Conservation (phyloP, 1,284 basidiomycete genomes). For the Sanguinoderma infundibulare region DNA sequence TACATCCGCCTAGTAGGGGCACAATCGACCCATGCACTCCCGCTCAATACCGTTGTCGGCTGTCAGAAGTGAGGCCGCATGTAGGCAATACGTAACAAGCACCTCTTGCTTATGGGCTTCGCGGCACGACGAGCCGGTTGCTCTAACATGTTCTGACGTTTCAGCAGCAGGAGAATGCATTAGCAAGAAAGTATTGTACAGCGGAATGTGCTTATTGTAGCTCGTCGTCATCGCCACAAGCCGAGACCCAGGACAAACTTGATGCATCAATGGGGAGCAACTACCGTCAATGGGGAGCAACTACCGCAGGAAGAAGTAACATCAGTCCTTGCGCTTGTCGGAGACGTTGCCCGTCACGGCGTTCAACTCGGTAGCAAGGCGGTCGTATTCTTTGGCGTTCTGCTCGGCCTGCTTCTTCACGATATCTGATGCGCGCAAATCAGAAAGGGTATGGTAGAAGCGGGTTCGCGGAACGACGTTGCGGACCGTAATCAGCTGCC, state of each 20-base stretch:
- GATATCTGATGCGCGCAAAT: constrained; percentile 51
- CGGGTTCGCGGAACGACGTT: not conserved
- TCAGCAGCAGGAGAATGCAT: not conserved
- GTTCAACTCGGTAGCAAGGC: constrained; percentile 80
- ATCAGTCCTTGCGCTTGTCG: constrained; percentile 51
- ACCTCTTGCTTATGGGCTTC: too few species aligned
- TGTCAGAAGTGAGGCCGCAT: too few species aligned
- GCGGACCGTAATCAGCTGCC: constrained; percentile 73
- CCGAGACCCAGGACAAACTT: not conserved
- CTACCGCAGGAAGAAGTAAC: not conserved
- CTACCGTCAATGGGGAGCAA: not conserved
- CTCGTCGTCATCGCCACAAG: not conserved
- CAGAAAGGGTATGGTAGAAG: not conserved
- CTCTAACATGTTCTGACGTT: not conserved
- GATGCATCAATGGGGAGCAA: not conserved
- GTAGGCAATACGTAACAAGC: too few species aligned
- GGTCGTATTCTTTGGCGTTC: constrained; percentile 80
- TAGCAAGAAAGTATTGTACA: not conserved
- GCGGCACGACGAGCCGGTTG: too few species aligned
- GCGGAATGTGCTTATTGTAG: not conserved
- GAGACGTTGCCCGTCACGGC: constrained; percentile 61
- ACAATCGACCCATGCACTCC: too few species aligned
- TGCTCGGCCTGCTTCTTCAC: constrained; percentile 83
- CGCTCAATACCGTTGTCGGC: too few species aligned
- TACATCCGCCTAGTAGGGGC: too few species aligned